Evolutionary conservation across 2,329 filamentous ascomycete genomes (phyloP), one percentile per base, ranked within the genome.

Genomic region (Dothideomycetes sp.): DNA sequence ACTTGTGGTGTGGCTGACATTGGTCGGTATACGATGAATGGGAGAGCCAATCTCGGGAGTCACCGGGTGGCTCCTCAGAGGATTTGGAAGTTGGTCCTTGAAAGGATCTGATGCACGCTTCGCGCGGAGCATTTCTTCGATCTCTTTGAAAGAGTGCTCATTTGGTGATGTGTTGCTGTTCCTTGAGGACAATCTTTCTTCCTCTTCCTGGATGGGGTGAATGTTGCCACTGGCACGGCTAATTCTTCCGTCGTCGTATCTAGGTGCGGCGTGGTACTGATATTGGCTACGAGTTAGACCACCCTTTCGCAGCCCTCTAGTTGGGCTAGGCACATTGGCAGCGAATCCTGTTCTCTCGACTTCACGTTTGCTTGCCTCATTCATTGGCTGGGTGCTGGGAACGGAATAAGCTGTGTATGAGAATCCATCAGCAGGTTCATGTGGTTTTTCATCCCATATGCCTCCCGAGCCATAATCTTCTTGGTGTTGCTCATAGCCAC

Each of bases 121-220:
- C 9, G 28, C n/a, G 18, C 40, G 22, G 10, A 40, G 25, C 22
- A 44, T 33, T 3, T 40, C 31, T 36, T 51, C 52, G 19, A 51
- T 24, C 19, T 49, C 50, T 19, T 33, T 43, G 16, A 55, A 44
- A 22, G 48, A 47, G 15, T 46, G 44, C 30, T 53, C 42, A 11
- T 50, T 46, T 36, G 47, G 45, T 27, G 41, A 11, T 33, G 31
- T 30, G n/a, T 45, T 45, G 33, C 37, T 33, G 29, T 40, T 28
- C 20, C 37, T 32, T 3, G 37, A 40, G 6, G 37, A 43, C 42
- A 34, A 32, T 18, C 47, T 34, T 1, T 64, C 64, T 43, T 75
- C 72, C 36, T 77, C 72, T 52, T 78, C 74, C 25, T 78, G 75
- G 32, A 81, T 81, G 0, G 75, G 73, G 52, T 78, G 76, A 18